These are phyloP conservation scores for Didymella exigua DNA, from an alignment of 2,329 filamentous ascomycete genomes.

Conservation along the genomic window DNA sequence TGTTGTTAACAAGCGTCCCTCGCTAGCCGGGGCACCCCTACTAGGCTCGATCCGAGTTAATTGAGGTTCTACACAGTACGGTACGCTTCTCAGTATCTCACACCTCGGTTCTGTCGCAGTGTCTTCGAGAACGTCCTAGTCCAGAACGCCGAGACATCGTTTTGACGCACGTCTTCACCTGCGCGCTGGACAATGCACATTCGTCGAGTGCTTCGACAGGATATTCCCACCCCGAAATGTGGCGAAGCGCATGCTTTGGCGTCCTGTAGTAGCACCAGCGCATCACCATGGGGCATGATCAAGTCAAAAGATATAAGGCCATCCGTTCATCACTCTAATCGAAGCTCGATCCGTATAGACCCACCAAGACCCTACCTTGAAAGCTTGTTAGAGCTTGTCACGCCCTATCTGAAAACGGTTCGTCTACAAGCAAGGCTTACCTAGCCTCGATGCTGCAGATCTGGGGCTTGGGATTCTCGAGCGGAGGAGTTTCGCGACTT, in stretches of 20 bases:
- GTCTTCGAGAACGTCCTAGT: not conserved
- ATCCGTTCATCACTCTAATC: not conserved
- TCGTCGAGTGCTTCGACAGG: no score
- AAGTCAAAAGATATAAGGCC: not conserved
- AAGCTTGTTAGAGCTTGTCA: conserved; percentile 15
- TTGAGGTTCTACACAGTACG: not conserved
- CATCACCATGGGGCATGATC: not conserved
- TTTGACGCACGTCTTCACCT: not conserved
- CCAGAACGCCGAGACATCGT: conserved; percentile 1
- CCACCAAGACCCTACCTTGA: conserved; percentile 1
- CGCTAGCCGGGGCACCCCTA: no score
- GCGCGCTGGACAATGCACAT: no score
- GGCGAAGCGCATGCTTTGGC: not conserved
- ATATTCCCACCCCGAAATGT: no score
- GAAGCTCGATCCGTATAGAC: not conserved
- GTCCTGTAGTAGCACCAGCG: no score
- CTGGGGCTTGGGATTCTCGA: conserved; percentile 11
- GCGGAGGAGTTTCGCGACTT: conserved; percentile 1
- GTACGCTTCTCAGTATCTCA: not conserved
- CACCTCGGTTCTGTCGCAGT: not conserved
- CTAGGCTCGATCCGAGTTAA: no score
- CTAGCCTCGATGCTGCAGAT: conserved; percentile 12
- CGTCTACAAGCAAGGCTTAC: not conserved
- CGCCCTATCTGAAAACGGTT: not conserved
- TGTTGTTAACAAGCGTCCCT: no score